A percentile compares a stretch with the other conserved stretches of the same genome.
phyloP scores from a whole-genome alignment of 2,329 filamentous ascomycete genomes.

The Orbilia javanica region DNA sequence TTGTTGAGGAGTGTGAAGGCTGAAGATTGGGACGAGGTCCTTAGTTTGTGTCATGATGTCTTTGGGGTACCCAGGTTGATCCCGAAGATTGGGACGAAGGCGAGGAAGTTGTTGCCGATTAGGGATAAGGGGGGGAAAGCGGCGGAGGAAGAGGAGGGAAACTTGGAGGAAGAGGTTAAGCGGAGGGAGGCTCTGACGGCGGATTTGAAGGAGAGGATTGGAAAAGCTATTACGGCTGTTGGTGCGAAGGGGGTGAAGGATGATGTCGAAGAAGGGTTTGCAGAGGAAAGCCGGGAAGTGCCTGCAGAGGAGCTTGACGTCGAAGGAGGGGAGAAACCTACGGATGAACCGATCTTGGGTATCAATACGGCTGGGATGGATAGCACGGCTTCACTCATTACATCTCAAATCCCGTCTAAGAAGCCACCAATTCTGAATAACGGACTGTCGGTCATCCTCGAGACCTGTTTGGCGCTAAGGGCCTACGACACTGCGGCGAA shows the following conservation, averaged over 20 bases:
- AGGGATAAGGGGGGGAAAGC: slow-evolving; percentile 28
- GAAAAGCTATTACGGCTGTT: slow-evolving; percentile 53
- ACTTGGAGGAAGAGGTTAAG: slow-evolving; percentile 7
- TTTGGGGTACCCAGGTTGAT: slow-evolving; percentile 76
- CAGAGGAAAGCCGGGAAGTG: slow-evolving; percentile 59
- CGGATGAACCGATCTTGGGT: neutral
- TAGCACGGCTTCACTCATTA: slow-evolving; percentile 69
- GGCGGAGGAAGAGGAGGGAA: neutral
- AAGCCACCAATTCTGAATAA: slow-evolving; percentile 70
- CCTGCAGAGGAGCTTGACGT: slow-evolving; percentile 58
- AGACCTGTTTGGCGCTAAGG: slow-evolving; percentile 73
- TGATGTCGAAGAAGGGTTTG: slow-evolving; percentile 37
- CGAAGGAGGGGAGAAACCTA: neutral
- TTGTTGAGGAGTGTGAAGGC: slow-evolving; percentile 75
- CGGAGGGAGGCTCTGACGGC: slow-evolving; percentile 62
- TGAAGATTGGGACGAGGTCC: slow-evolving; percentile 77
- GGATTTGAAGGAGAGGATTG: slow-evolving; percentile 59
- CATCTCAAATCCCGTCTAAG: slow-evolving; percentile 60
- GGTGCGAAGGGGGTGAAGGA: slow-evolving; percentile 30
- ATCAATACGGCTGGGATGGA: slow-evolving; percentile 9
- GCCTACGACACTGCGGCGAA: slow-evolving; percentile 74
- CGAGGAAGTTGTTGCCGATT: slow-evolving; percentile 54
- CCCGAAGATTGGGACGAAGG: slow-evolving; percentile 62
- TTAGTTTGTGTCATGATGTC: slow-evolving; percentile 82
- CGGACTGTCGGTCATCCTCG: slow-evolving; percentile 77